A percentile compares a stretch with the other conserved stretches of the same genome.
Conservation (phyloP, 805 yeast species). For the Wickerhamomyces bisporus region DNA sequence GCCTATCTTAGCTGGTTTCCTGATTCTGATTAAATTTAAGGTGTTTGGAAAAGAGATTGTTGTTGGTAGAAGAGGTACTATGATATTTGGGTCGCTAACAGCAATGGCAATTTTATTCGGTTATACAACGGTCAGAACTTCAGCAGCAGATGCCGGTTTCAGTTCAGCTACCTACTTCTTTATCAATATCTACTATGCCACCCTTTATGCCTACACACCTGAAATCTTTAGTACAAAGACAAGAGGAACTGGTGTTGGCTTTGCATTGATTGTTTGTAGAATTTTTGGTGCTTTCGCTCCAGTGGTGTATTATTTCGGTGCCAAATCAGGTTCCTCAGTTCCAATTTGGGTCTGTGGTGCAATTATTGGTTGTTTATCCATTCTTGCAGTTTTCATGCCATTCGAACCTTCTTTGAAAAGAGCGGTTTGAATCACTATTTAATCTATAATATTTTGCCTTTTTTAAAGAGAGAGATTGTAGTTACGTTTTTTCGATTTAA, state of each 20-base stretch:
- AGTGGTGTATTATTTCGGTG: constrained; percentile 45
- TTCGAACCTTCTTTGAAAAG: constrained; percentile 42
- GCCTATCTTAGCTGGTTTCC: constrained; percentile 41
- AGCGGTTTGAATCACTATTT: constrained; percentile 29
- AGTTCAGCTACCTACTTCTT: constrained; percentile 44
- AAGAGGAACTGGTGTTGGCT: constrained; percentile 58
- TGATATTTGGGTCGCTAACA: constrained; percentile 45
- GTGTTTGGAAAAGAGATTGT: constrained; percentile 4
- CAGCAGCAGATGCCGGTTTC: constrained; percentile 45
- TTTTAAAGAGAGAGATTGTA: too few species aligned
- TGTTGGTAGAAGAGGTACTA: constrained; percentile 54
- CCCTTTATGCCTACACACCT: constrained; percentile 62
- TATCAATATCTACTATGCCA: constrained; percentile 48
- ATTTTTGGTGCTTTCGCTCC: constrained; percentile 54
- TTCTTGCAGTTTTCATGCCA: constrained; percentile 43
- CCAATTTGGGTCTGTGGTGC: constrained; percentile 62
- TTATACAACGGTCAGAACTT: constrained; percentile 55
- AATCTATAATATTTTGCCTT: too few species aligned
- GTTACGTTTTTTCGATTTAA: too few species aligned
- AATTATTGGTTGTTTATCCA: constrained; percentile 41
- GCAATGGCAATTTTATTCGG: constrained; percentile 57
- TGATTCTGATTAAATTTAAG: constrained; percentile 15
- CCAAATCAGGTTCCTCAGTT: constrained; percentile 42
- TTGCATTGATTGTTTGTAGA: constrained; percentile 51
- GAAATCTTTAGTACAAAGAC: constrained; percentile 51